phyloP scores from a whole-genome alignment of 2,329 filamentous ascomycete genomes.

The Alternaria gaisen region DNA sequence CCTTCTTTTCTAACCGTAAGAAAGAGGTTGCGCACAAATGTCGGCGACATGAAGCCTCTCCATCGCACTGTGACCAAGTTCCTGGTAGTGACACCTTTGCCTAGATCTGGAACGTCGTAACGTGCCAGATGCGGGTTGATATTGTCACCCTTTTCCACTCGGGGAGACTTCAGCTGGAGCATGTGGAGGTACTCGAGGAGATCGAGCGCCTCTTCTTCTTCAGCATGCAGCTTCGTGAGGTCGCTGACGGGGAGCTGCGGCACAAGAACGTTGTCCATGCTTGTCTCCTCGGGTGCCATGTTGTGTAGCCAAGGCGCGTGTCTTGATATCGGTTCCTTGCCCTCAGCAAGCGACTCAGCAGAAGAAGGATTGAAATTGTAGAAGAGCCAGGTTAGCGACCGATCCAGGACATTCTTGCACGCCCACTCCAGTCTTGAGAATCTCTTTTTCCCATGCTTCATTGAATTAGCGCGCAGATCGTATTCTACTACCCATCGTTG shows the following conservation, averaged over 20 bases:
- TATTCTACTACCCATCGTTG: conserved; percentile 81
- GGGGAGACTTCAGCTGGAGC: conserved; percentile 70
- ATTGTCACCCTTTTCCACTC: conserved; percentile 64
- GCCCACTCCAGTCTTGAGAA: conserved; percentile 83
- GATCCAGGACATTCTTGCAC: conserved; percentile 76
- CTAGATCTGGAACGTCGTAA: conserved; percentile 67
- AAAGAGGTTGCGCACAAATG: conserved; percentile 45
- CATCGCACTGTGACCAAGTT: conserved; percentile 52
- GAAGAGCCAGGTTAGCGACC: conserved; percentile 79
- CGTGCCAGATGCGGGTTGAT: conserved; percentile 75
- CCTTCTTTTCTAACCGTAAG: conserved; percentile 32
- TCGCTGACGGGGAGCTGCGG: conserved; percentile 37
- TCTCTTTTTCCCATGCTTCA: conserved; percentile 83
- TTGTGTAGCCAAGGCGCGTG: conserved; percentile 45
- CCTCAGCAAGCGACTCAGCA: conserved; percentile 34
- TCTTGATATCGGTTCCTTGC: conserved; percentile 35
- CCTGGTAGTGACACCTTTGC: conserved; percentile 13
- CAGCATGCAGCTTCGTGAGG: conserved; percentile 54
- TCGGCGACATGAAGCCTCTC: conserved; percentile 54
- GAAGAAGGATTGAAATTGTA: conserved; percentile 62
- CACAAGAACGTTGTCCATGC: conserved; percentile 35
- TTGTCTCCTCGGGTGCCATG: conserved; percentile 34
- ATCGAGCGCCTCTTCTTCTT: conserved; percentile 72
- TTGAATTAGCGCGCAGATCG: conserved; percentile 76
- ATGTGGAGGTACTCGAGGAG: conserved; percentile 80